Evolutionary conservation across 2,329 filamentous ascomycete genomes (phyloP).

Genomic region (Arachnopeziza araneosa): DNA sequence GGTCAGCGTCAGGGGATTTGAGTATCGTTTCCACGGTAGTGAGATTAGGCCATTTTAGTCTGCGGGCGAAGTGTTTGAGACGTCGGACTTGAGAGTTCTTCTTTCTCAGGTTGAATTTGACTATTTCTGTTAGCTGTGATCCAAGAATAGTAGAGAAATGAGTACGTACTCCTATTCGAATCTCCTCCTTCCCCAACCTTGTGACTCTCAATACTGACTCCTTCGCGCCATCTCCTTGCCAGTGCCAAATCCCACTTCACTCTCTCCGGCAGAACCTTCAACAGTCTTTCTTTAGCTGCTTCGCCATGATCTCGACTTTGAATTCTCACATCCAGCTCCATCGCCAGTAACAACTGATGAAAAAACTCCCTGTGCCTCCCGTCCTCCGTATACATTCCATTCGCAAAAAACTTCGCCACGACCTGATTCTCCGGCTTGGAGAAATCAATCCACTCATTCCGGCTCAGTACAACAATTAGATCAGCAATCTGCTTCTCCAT

Average conservation of each 20-base stretch:
- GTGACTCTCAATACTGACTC: constrained; percentile 60
- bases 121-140: constrained; percentile 26
- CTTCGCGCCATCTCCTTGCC: constrained; percentile 67
- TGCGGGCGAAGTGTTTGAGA: constrained; percentile 61
- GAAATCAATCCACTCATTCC: constrained; percentile 70
- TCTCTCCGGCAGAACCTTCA: constrained; percentile 60
- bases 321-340: constrained; percentile 67
- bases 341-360: constrained; percentile 68
- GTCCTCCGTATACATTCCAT: constrained; percentile 49
- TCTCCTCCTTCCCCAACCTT: constrained; percentile 26
- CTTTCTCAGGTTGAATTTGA: constrained; percentile 59
- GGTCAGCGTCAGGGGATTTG: constrained; percentile 45
- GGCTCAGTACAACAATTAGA: constrained; percentile 62
- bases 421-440: constrained; percentile 65
- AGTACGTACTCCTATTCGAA: neutral
- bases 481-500: constrained; percentile 69
- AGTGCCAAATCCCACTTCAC: constrained; percentile 69
- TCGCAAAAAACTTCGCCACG: constrained; percentile 66
- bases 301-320: constrained; percentile 56
- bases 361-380: constrained; percentile 59
- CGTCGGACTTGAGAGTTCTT: constrained; percentile 65
- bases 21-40: constrained; percentile 57
- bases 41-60: constrained; percentile 74
- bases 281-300: constrained; percentile 58
- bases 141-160: neutral